A percentile compares a stretch with the other conserved stretches of the same genome.
phyloP scores from a whole-genome alignment of 805 yeast genomes.

The Spathaspora arborariae region DNA sequence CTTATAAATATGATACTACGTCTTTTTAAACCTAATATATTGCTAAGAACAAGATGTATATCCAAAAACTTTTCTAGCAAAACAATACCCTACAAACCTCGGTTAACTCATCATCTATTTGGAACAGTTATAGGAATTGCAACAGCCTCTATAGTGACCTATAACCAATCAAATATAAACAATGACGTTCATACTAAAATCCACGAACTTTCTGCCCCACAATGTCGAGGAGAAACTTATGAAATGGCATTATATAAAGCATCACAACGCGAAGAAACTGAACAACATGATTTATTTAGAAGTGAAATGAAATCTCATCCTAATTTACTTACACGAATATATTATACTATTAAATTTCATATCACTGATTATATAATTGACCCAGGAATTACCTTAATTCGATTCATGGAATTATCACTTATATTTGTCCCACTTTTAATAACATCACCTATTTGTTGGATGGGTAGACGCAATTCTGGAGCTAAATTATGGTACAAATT shows the following conservation, averaged over 20 bases:
- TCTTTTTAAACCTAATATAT: not conserved
- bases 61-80: not conserved
- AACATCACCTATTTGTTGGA: conserved; percentile 59
- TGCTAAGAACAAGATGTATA: not conserved
- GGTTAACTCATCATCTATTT: not conserved
- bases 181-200: conserved; percentile 31
- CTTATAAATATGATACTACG: not conserved
- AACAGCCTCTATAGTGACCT: not conserved
- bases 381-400: conserved; percentile 61
- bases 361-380: conserved; percentile 57
- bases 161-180: not conserved
- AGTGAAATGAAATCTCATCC: conserved; percentile 16
- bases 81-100: not conserved
- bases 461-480: conserved; percentile 52
- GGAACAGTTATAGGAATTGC: not conserved
- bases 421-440: conserved; percentile 70
- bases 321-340: conserved; percentile 21
- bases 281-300: conserved; percentile 34
- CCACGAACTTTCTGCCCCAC: conserved; percentile 42
- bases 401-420: conserved; percentile 65
- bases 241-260: conserved; percentile 63
- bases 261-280: conserved; percentile 53
- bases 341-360: conserved; percentile 40
- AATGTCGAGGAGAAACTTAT: conserved; percentile 54
- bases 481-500: conserved; percentile 66